Base-by-base conservation (phyloP, 2,329 filamentous ascomycete genomes). In the Fusarium sp. region DNA sequence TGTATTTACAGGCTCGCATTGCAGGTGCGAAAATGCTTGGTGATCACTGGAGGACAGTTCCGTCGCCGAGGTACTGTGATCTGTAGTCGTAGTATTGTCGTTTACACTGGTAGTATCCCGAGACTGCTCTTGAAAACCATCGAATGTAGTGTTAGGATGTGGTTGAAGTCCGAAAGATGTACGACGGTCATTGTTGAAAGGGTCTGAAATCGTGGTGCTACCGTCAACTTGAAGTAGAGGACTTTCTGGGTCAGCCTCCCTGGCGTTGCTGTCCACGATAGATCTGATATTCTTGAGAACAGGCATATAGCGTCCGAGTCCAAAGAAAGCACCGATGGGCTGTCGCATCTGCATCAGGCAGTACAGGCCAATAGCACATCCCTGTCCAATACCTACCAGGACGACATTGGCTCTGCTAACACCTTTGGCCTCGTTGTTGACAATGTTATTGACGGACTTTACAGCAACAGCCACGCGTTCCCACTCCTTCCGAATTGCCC, bases 311-410 rank as follows among this genome's bases (percentile, higher is more conserved):
- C 52, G 38, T 7, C 39, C 40, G 5, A 58, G 24, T 7, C 55
- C 63, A 33, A 66, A 38, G 28, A 70, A 69, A 22, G 62, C 55
- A 31, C 58, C 55, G 3, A 63, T 7, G 11, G 24, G 26, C 4
- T 8, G 11, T n/a, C 51, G 13, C n/a, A 34, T 52, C 34, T 42
- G 42, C 20, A 68, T 10, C 13, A 69, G 24, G 6, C 50, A 22
- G 17, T 22, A 24, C 40, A 69, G 24, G 10, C 34, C 52, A 13
- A 64, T 24, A 11, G 48, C 51, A 22, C 33, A 52, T 2, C 66
- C 66, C 49, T 53, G 33, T 5, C 58, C 52, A 22, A 66, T 5
- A 20, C 62, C 62, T 5, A 56, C 44, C 15, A 70, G 10, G 18
- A 69, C 55, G 11, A 69, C 26, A 4, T 56, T 67, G 6, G 46